These are phyloP conservation scores for Aspergillus awamori DNA, from an alignment of 2,329 filamentous ascomycete species.

Conservation along the genomic window DNA sequence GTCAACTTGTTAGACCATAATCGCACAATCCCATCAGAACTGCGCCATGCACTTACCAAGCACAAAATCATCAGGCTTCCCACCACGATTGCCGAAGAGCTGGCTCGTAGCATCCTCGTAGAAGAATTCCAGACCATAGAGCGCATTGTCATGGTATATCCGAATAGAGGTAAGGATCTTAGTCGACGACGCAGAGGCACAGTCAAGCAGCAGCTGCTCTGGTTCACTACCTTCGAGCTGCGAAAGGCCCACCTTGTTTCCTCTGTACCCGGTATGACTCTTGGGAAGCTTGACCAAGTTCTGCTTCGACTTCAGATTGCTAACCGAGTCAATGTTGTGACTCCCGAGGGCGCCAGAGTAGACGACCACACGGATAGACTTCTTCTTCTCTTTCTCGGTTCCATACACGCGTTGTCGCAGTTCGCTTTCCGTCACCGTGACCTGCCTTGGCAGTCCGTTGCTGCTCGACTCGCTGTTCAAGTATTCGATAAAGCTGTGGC, in stretches of 20 bases:
- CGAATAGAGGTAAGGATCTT: conserved; percentile 75
- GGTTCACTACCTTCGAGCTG: conserved; percentile 70
- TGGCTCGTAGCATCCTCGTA: conserved; percentile 87
- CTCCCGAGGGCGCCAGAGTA: conserved; percentile 76
- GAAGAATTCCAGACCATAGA: conserved; percentile 88
- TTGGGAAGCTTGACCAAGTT: conserved; percentile 75
- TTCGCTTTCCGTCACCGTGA: conserved; percentile 74
- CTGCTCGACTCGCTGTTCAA: conserved; percentile 62
- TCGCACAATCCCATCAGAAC: neutral
- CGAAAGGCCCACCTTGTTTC: conserved; percentile 73
- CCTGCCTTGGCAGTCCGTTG: conserved; percentile 66
- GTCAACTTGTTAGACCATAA: conserved; percentile 23
- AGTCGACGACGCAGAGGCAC: conserved; percentile 65
- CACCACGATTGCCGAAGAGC: conserved; percentile 80
- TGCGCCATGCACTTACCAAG: conserved; percentile 61
- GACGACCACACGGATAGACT: conserved; percentile 68
- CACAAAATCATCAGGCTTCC: conserved; percentile 71
- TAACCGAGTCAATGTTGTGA: conserved; percentile 77
- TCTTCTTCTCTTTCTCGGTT: conserved; percentile 67
- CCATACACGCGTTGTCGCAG: conserved; percentile 72
- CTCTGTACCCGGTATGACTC: conserved; percentile 73
- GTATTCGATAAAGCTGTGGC: conserved; percentile 81
- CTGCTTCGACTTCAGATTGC: conserved; percentile 69
- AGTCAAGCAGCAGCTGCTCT: conserved; percentile 74
- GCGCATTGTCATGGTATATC: conserved; percentile 73